These are phyloP conservation scores for Phialophora expanda DNA, from an alignment of 2,329 filamentous ascomycete species.

Conservation along the genomic window DNA sequence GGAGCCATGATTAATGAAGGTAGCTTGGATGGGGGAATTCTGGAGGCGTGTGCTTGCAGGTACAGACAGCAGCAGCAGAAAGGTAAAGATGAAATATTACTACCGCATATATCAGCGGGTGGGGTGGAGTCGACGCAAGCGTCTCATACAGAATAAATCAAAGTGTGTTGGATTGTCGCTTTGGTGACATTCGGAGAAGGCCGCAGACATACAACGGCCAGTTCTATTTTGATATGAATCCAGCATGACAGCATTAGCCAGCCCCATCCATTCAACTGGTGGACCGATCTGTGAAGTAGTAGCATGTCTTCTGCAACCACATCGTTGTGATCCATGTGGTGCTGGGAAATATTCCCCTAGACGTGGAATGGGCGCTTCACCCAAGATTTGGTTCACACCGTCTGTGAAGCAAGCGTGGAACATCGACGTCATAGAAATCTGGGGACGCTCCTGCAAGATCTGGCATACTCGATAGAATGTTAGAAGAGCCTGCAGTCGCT, in stretches of 20 bases:
- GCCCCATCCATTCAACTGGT: background rate
- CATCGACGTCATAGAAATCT: background rate
- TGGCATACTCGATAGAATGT: background rate
- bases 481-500: background rate
- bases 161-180: background rate
- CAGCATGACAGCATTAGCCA: conserved; percentile 1
- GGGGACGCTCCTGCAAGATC: background rate
- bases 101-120: background rate
- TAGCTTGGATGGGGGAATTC: background rate
- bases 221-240: background rate
- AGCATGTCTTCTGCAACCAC: background rate
- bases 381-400: background rate
- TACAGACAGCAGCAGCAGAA: background rate
- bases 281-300: background rate
- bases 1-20: conserved; percentile 26
- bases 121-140: background rate
- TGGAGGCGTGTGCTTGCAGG: no score
- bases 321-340: background rate
- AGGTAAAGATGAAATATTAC: background rate
- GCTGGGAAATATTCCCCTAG: no score
- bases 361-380: background rate
- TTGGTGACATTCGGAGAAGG: background rate
- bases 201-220: background rate
- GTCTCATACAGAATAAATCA: background rate
- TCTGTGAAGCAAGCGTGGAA: background rate